Evolutionary conservation across 768 basidiomycete species (phyloP).

Genomic region (Kwoniella bestiolae): DNA sequence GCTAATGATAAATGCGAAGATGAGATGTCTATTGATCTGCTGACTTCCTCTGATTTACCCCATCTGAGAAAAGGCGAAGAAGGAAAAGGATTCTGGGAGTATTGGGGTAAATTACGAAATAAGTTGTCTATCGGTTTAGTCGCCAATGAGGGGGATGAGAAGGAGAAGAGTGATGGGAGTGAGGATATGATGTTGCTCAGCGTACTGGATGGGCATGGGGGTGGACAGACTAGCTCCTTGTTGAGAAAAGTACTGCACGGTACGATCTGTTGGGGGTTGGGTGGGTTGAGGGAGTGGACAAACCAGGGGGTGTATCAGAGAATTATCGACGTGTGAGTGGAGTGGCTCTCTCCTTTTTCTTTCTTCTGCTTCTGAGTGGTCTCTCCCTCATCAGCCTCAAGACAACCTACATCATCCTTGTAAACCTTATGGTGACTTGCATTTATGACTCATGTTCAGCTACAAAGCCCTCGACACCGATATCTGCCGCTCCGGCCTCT

Average conservation of each 20-base stretch:
- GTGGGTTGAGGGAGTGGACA: too few species aligned
- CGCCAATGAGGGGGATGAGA: neutral
- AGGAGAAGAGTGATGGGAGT: neutral
- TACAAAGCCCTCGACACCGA: neutral
- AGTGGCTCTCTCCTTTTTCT: too few species aligned
- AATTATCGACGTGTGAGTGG: too few species aligned
- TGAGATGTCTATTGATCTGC: slow-evolving; percentile 3
- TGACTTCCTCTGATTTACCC: neutral
- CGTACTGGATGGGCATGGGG: slow-evolving; percentile 13
- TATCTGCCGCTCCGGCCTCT: neutral
- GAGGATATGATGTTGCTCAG: slow-evolving; percentile 9
- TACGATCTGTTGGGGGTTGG: too few species aligned
- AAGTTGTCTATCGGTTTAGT: neutral
- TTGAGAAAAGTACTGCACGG: slow-evolving; percentile 3
- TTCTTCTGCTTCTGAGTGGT: too few species aligned
- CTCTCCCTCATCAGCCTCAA: too few species aligned
- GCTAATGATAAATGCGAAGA: too few species aligned
- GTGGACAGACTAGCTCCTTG: slow-evolving; percentile 2
- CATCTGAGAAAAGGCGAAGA: neutral
- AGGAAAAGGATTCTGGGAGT: slow-evolving; percentile 6
- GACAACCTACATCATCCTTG: too few species aligned
- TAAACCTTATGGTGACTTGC: neutral
- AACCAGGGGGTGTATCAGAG: too few species aligned
- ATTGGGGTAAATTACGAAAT: neutral
- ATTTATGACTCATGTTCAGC: too few species aligned